Base-by-base conservation (phyloP, 2,329 filamentous ascomycete species). In the Aspergillus fijiensis region DNA sequence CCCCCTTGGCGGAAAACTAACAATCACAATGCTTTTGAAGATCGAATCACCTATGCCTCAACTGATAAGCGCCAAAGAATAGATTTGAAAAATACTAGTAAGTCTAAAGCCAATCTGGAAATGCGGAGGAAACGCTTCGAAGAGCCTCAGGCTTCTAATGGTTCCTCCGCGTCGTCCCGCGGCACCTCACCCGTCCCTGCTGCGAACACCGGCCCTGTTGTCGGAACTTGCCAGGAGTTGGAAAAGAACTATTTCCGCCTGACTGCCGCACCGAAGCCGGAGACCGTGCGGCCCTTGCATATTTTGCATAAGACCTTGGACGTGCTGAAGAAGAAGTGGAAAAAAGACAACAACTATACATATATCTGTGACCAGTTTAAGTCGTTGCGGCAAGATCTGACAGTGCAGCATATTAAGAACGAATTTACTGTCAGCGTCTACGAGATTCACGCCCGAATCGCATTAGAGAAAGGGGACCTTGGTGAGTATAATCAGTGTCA, bases 401-500 rank as follows among this genome's bases (percentile, higher is more conserved):
- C 95, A 45, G 95, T 99, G 58, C 95, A 99, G 79, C 94, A 91
- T 72, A 92, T 99, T 80, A 93, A 92, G 80, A 96, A 92, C 77
- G 91, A 96, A 56, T 98, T 99, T 75, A 98, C 95, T 27, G 93
- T 98, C 65, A 89, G 86, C 64, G 95, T 97, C 51, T 99, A 99
- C 79, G 95, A 99, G 80, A 96, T 94, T 63, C 95, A 99, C 80
- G 95, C 94, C 65, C 89, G 95, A 62, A 98, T 99, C 79, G 95
- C 95, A 68, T 84, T 99, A 78, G 94, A 99, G 80, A 97, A 96
- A 85, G 92, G 91, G 80, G 95, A 99, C 83, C 87, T 98, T 82
- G 94, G 95, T 99, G 95, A 99, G 95, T 99, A 99, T 95, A 99
- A 99, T 83, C 95, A 99, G 85, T 99, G 95, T 80, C 95, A 99